phyloP scores from a whole-genome alignment of 345 rosid genomes.

The Acer saccharum region DNA sequence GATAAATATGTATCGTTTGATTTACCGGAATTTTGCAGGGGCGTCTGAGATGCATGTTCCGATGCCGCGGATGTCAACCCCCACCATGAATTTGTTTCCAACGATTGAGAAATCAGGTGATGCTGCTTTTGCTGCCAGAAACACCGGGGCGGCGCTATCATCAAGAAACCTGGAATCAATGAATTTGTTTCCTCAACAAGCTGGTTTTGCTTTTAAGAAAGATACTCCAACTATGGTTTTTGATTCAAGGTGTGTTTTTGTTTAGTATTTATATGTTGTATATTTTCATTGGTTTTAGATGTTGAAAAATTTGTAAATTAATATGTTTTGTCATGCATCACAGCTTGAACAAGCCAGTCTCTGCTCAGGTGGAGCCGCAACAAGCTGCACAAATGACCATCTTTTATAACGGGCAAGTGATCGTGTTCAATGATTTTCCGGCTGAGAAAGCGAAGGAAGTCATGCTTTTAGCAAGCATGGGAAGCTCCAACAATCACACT shows the following conservation, averaged over 20 bases:
- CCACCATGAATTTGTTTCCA: slow-evolving; percentile 75
- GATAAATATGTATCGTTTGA: slow-evolving; percentile 15
- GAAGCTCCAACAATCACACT: slow-evolving; percentile 36
- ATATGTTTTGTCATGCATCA: slow-evolving; percentile 13
- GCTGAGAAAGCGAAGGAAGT: slow-evolving; percentile 82
- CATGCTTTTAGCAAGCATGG: slow-evolving; percentile 62
- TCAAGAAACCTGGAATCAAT: slow-evolving; percentile 42
- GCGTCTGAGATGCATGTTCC: slow-evolving; percentile 13
- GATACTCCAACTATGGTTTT: slow-evolving; percentile 33
- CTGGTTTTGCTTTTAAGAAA: slow-evolving; percentile 46
- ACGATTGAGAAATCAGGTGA: slow-evolving; percentile 16
- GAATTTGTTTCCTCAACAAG: slow-evolving; percentile 61
- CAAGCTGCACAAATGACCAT: slow-evolving; percentile 75
- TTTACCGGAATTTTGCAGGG: slow-evolving; percentile 34
- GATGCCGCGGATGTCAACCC: slow-evolving; percentile 24
- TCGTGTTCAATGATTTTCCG: slow-evolving; percentile 71
- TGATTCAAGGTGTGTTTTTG: slow-evolving; percentile 40
- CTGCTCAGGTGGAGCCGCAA: slow-evolving; percentile 32
- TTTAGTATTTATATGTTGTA: background rate
- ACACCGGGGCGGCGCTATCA: slow-evolving; percentile 5
- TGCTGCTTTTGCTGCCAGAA: slow-evolving; percentile 12
- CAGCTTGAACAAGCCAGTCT: slow-evolving; percentile 26
- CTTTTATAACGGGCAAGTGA: slow-evolving; percentile 79
- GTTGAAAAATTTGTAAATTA: background rate
- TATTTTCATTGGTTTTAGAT: background rate